Base-by-base conservation (phyloP, 306 rosid genomes). In the Cajanus cajan region DNA sequence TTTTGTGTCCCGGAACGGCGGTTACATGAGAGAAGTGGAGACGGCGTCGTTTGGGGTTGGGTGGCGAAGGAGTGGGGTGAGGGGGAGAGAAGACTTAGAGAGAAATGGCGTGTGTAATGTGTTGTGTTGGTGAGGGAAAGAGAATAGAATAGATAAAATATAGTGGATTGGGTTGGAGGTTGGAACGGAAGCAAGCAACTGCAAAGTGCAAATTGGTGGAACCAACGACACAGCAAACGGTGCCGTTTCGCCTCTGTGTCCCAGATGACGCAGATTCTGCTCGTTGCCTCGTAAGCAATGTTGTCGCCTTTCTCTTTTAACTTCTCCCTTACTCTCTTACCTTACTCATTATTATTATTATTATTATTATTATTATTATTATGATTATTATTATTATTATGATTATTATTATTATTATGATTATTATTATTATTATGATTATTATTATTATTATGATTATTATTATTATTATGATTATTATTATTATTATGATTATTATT, bases 121-220 rank as follows among this genome's bases (percentile, higher is more conserved):
- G 19, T 77, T 68, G n/a, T n/a, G 59, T 57, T 14, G 47, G 80
- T 14, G 33, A 61, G 39, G 68, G 61, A 40, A 43, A 62, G 22
- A 18, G 71, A 77, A 67, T 5, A 65, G 16, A 62, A 65, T 66
- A 44, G 64, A 79, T 59, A 79, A 63, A 69, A 77, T 65, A 55
- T 16, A 72, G 52, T 77, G 73, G 86, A 73, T 83, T 83, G 80
- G 86, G 72, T 78, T 78, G 80, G 71, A 82, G 86, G 72, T 78
- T 78, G 80, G 71, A 82, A 64, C 15, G 75, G 59, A 77, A 83
- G 82, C 66, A 77, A 83, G 80, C 66, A 77, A 83, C 72, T 83
- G 80, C 70, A 76, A 70, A n/a, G n/a, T n/a, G 82, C 66, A 78
- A 73, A 73, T 55, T 68, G 19, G 71, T 57, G 71, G 25, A 47